phyloP scores from a whole-genome alignment of 257 asterid genomes.

The Ehretia macrophylla region DNA sequence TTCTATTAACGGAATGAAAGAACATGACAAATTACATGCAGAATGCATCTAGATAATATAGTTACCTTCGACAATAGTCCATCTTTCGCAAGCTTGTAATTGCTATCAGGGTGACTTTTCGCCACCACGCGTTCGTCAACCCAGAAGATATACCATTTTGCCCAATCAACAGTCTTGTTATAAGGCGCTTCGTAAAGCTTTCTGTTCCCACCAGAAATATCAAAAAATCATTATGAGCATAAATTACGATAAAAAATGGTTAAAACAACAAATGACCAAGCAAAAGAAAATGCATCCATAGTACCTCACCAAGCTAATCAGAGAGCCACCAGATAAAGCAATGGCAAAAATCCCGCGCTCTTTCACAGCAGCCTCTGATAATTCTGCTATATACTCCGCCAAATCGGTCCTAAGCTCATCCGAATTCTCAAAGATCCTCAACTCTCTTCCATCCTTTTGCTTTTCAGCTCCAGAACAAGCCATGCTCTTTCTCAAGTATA shows the following conservation, averaged over 20 bases:
- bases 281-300: constrained; percentile 12
- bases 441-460: constrained; percentile 54
- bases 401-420: constrained; percentile 67
- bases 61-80: constrained; percentile 77
- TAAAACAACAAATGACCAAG: neutral
- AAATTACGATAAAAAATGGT: neutral
- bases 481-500: constrained; percentile 49
- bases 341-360: constrained; percentile 78
- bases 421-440: constrained; percentile 59
- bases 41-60: no score
- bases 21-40: no score
- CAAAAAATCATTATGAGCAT: constrained; percentile 1
- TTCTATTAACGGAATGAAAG: no score
- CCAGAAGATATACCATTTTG: constrained; percentile 83
- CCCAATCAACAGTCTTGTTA: constrained; percentile 94
- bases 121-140: constrained; percentile 94
- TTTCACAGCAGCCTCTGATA: constrained; percentile 82
- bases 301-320: constrained; percentile 72
- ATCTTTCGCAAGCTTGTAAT: constrained; percentile 85
- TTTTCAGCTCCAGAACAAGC: constrained; percentile 43
- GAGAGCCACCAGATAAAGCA: constrained; percentile 95
- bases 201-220: constrained; percentile 34
- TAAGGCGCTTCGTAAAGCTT: constrained; percentile 89
- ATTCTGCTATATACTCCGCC: constrained; percentile 84
- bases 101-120: constrained; percentile 82